Base-by-base conservation (phyloP, 2,329 filamentous ascomycete species). In the Parascedosporium putredinis region DNA sequence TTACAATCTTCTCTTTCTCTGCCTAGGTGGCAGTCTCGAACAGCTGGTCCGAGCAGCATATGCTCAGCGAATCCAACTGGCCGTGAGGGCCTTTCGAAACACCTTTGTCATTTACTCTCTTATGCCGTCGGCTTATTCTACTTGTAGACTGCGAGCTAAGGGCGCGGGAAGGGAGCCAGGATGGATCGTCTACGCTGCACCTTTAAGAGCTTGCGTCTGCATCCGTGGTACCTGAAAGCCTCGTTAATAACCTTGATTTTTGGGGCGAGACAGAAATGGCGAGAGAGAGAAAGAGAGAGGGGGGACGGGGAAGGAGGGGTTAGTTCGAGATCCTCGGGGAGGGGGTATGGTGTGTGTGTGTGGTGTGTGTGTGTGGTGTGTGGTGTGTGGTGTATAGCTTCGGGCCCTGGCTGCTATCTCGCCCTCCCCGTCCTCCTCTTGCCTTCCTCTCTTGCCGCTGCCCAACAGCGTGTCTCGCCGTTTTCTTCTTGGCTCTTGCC, bases 61-160 rank as follows among this genome's bases (percentile, higher is more conserved):
- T n/a, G n/a, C n/a, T n/a, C n/a, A n/a, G n/a, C n/a, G 18, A 5
- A 4, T 40, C n/a, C 18, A 12, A 42, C 16, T 20, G 23, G 6
- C 7, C 12, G 7, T 31, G 7, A 12, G 6, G 6, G 5, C 18
- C 38, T 42, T 20, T 23, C 38, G 38, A 42, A 42, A 42, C 38
- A 42, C 38, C 16, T 42, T 42, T 20, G 38, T 42, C 38, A 42
- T 42, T 42, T 42, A 42, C 20, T 42, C 20, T 20, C 38, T 42
- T 42, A 42, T 42, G 38, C 38, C 38, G 38, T 20, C 38, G 38
- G 38, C 38, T 42, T 42, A 42, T 42, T 42, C 38, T 20, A 16
- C 20, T 20, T 42, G 6, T 16, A 18, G 33, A 18, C n/a, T 36
- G 20, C 33, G n/a, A 20, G 38, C 16, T 16, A 20, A 42, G 38